These are phyloP conservation scores for Groenewaldozyma sp. DNA, from an alignment of 1,139 yeast species.

Conservation along the genomic window DNA sequence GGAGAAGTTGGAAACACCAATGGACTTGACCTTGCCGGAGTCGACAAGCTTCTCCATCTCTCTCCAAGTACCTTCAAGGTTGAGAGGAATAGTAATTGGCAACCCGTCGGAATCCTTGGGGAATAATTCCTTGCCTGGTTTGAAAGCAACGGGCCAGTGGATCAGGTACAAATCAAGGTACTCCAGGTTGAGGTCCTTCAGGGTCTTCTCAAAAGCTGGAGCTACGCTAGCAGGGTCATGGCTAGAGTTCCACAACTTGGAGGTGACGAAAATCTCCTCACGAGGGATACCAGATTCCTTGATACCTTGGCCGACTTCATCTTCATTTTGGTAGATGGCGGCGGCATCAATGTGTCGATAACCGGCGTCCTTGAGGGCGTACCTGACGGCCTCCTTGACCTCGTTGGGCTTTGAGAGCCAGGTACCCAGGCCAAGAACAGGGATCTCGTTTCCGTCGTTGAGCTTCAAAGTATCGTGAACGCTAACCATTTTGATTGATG, in stretches of 20 bases:
- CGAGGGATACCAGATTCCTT: slow-evolving; percentile 30
- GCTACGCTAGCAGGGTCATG: slow-evolving; percentile 45
- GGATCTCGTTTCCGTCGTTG: slow-evolving; percentile 34
- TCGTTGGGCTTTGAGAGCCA: slow-evolving; percentile 41
- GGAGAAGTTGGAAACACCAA: slow-evolving; percentile 76
- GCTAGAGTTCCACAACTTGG: slow-evolving; percentile 74
- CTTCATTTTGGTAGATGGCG: slow-evolving; percentile 45
- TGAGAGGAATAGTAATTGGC: slow-evolving; percentile 51
- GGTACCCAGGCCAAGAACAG: slow-evolving; percentile 51
- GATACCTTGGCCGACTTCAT: slow-evolving; percentile 42
- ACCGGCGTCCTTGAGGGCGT: slow-evolving; percentile 47
- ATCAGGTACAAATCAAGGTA: slow-evolving; percentile 64
- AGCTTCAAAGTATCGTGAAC: slow-evolving; percentile 18
- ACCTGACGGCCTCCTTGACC: slow-evolving; percentile 26
- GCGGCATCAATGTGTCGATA: slow-evolving; percentile 66
- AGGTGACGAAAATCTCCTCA: slow-evolving; percentile 64
- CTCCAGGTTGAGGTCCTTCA: slow-evolving; percentile 52
- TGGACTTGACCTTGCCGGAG: slow-evolving; percentile 52
- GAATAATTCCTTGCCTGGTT: slow-evolving; percentile 46
- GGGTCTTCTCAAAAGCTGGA: slow-evolving; percentile 46
- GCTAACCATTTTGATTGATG: background rate
- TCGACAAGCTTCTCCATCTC: slow-evolving; percentile 55
- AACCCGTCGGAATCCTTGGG: slow-evolving; percentile 65
- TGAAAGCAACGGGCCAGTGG: slow-evolving; percentile 54
- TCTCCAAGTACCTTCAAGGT: slow-evolving; percentile 67